Percentiles rank a stretch among this genome's conserved stretches.
These are phyloP conservation scores for Acorus gramineus DNA, from an alignment of 106 monocot species.

Conservation along the genomic window DNA sequence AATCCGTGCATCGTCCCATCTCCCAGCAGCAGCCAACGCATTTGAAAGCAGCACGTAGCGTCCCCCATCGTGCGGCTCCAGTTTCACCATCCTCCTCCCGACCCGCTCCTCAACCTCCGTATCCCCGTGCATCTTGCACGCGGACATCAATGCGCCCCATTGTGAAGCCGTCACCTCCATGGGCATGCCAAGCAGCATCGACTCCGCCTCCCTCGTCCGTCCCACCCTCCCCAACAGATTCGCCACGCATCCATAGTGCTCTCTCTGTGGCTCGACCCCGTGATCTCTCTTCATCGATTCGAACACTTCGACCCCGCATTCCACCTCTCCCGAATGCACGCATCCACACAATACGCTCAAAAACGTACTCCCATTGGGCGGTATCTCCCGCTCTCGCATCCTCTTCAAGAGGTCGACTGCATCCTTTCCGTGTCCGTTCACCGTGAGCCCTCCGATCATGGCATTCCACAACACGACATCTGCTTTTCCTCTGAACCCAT, in stretches of 20 bases:
- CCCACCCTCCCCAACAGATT: slow-evolving; percentile 60
- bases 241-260: slow-evolving; percentile 71
- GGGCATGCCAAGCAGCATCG: slow-evolving; percentile 53
- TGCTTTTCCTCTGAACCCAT: slow-evolving; percentile 4
- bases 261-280: slow-evolving; percentile 32
- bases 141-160: slow-evolving; percentile 65
- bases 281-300: slow-evolving; percentile 33
- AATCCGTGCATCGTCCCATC: slow-evolving; percentile 33
- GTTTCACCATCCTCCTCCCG: slow-evolving; percentile 27
- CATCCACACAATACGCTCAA: slow-evolving; percentile 50
- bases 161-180: slow-evolving; percentile 47
- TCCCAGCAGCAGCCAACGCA: slow-evolving; percentile 27
- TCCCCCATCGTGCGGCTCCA: slow-evolving; percentile 46
- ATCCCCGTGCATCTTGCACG: slow-evolving; percentile 28
- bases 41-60: slow-evolving; percentile 41
- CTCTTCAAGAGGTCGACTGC: slow-evolving; percentile 36
- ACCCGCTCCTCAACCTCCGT: slow-evolving; percentile 28
- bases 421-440: slow-evolving; percentile 43
- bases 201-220: slow-evolving; percentile 41
- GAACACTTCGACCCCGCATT: slow-evolving; percentile 39
- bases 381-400: slow-evolving; percentile 27
- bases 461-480: slow-evolving; percentile 70
- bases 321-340: slow-evolving; percentile 40
- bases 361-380: slow-evolving; percentile 48
- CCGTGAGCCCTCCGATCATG: slow-evolving; percentile 60